Conservation (phyloP, 2,329 filamentous ascomycete species). For the Diplodia corticola region DNA sequence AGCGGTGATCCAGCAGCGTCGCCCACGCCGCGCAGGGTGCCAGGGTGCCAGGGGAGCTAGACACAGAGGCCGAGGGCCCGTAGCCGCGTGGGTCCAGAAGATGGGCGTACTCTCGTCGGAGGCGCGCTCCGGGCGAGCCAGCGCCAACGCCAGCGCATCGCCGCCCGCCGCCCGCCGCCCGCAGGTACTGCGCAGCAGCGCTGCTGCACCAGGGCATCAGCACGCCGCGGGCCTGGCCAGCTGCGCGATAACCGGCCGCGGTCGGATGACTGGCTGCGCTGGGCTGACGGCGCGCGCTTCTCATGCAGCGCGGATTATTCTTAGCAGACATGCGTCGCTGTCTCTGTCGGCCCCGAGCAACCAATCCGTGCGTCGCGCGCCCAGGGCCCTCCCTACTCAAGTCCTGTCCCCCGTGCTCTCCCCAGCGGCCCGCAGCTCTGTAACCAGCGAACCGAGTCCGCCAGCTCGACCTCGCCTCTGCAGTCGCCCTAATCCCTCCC, state of each 20-base stretch:
- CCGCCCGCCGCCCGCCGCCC: not conserved
- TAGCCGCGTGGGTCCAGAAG: conserved; percentile 8
- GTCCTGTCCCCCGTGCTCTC: conserved; percentile 12
- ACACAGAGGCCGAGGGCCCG: not conserved
- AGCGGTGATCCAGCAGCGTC: conserved; percentile 3
- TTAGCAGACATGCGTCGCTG: conserved; percentile 13
- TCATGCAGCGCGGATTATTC: conserved; percentile 20
- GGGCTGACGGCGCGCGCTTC: conserved; percentile 14
- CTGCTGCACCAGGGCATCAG: not conserved
- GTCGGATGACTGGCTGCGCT: conserved; percentile 18
- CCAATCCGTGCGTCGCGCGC: conserved; percentile 14
- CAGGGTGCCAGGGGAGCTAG: not conserved
- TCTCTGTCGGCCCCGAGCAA: conserved; percentile 14
- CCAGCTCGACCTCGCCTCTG: conserved; percentile 5
- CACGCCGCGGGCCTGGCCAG: not conserved
- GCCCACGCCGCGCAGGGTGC: not conserved
- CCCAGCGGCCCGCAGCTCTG: conserved; percentile 10
- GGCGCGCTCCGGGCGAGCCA: not conserved
- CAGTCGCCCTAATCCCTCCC: conserved; percentile 19
- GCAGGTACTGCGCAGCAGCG: not conserved
- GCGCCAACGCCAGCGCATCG: conserved; percentile 3
- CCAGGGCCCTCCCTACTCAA: conserved; percentile 15
- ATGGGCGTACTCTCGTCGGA: not conserved
- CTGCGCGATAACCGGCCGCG: conserved; percentile 11
- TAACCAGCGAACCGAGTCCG: conserved; percentile 2